Evolutionary conservation across 192 early-diverging fungal genomes (phyloP), one percentile per base, ranked within the genome.

Genomic region (Coemansia reversa): DNA sequence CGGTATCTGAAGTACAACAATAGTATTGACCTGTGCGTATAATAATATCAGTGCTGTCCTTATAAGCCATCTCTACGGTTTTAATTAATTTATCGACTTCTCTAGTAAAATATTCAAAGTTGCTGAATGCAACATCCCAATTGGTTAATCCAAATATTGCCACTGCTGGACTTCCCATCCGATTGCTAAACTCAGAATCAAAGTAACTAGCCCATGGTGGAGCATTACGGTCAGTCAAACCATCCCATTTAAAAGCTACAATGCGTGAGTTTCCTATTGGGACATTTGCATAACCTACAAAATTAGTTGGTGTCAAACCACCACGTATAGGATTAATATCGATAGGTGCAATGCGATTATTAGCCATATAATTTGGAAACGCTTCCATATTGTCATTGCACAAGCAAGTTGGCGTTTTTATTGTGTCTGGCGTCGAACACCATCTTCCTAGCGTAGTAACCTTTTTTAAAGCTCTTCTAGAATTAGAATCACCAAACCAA

Each of bases 401-500:
- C 9, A 58, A 39, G 55, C 84, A 85, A 19, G 55, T 45, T n/a
- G 49, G 51, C 4, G 58, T 42, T 7, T 57, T 25, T 4, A 55
- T 25, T n/a, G 63, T 56, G n/a, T 67, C 54, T 28, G 32, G 47
- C 4, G 39, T 25, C 4, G 63, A 47, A 39, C 83, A 84, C 83
- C 83, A 84, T 35, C 67, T 32, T 22, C 83, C 83, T 39, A 72
- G 57, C 18, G 65, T 74, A 2, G 77, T 33, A 9, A 85, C 51
- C 53, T 74, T 80, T 54, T 82, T 82, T 9, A 85, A 24, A 22
- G 84, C 70, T 19, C 84, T 50, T n/a, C 84, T 64, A 5, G 68
- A 69, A 52, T 85, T 83, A 24, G 84, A 85, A 51, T 85, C 84
- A 18, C 84, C 84, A 22, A 70, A 85, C 58, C 75, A 68, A 39